phyloP scores from a whole-genome alignment of 495 filamentous ascomycete genomes.

The Penicillium arizonense region DNA sequence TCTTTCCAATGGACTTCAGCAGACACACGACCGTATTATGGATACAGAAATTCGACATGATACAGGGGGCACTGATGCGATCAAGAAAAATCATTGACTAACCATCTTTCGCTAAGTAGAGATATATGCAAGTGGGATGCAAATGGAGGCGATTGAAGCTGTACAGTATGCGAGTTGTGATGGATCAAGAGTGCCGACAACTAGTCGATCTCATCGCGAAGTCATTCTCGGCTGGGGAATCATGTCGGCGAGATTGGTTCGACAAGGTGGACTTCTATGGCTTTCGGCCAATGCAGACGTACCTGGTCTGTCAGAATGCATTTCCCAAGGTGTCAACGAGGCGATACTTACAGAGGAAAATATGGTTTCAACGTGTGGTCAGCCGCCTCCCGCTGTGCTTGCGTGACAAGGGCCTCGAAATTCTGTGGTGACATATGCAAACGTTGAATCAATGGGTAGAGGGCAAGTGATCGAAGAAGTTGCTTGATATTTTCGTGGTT shows the following conservation, averaged over 20 bases:
- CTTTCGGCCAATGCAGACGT: slow-evolving; percentile 60
- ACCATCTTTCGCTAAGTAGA: slow-evolving; percentile 21
- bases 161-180: neutral
- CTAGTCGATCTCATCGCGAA: neutral
- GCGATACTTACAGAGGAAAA: slow-evolving; percentile 64
- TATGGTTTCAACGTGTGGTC: slow-evolving; percentile 68
- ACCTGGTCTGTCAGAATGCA: slow-evolving; percentile 36
- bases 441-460: slow-evolving; percentile 60
- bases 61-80: neutral
- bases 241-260: neutral
- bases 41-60: neutral
- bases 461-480: slow-evolving; percentile 58
- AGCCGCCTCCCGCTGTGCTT: slow-evolving; percentile 65
- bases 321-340: neutral
- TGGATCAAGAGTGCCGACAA: neutral
- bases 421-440: slow-evolving; percentile 61
- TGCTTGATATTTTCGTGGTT: slow-evolving; percentile 61
- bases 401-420: slow-evolving; percentile 62
- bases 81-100: slow-evolving; percentile 19
- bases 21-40: neutral
- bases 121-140: slow-evolving; percentile 16
- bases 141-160: slow-evolving; percentile 3
- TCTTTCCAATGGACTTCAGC: neutral
- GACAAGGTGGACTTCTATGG: slow-evolving; percentile 17
- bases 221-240: neutral